Evolutionary conservation across 2,329 filamentous ascomycete species (phyloP).

Genomic region (Helicocarpus griseus): DNA sequence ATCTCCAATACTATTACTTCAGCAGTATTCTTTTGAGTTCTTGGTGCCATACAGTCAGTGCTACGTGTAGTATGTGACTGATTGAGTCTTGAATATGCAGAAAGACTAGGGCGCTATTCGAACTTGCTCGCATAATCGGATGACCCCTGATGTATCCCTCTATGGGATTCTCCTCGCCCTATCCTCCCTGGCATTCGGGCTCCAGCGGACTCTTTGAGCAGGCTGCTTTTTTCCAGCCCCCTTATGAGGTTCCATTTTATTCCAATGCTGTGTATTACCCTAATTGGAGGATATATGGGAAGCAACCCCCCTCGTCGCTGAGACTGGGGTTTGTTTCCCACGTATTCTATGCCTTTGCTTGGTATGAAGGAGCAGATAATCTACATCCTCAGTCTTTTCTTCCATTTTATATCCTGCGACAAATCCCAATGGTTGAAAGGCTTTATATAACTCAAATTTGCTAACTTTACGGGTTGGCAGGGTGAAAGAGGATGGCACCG

Average conservation of each 20-base stretch:
- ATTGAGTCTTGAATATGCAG: not conserved
- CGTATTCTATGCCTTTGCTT: constrained; percentile 74
- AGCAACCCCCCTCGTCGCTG: constrained; percentile 62
- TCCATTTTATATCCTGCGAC: not conserved
- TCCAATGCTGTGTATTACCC: constrained; percentile 75
- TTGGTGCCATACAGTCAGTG: too few relatives aligned
- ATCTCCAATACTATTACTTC: not conserved
- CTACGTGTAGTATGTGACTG: too few relatives aligned
- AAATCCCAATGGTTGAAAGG: too few relatives aligned
- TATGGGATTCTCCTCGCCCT: not conserved
- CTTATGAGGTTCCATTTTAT: constrained; percentile 30
- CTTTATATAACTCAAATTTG: not conserved
- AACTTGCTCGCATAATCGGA: not conserved
- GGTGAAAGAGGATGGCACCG: constrained; percentile 60
- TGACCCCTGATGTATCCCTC: not conserved
- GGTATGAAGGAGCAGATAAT: constrained; percentile 25
- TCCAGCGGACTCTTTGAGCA: not conserved
- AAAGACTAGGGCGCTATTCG: not conserved
- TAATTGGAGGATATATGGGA: constrained; percentile 64
- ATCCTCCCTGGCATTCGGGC: not conserved
- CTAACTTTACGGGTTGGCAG: constrained; percentile 26
- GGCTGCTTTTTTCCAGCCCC: constrained; percentile 11
- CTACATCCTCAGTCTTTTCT: not conserved
- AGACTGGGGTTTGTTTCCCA: constrained; percentile 70
- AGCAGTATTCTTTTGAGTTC: too few relatives aligned